phyloP scores from a whole-genome alignment of 441 rosid genomes.

The Lagerstroemia fauriei region DNA sequence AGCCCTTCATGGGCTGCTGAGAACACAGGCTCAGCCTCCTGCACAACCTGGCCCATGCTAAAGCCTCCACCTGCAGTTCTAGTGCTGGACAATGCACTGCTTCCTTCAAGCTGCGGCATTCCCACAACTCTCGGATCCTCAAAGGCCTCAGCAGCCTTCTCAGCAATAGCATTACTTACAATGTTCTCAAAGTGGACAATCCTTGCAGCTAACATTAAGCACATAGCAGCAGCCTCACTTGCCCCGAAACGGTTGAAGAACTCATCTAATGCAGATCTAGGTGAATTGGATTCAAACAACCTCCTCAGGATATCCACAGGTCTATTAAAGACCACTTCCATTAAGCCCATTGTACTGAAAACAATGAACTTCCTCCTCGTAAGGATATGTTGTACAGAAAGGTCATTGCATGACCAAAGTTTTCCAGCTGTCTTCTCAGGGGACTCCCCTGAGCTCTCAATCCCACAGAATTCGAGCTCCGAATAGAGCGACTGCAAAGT shows the following conservation, averaged over 20 bases:
- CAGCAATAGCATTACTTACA: slow-evolving; percentile 70
- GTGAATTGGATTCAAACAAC: slow-evolving; percentile 79
- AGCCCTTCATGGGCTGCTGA: slow-evolving; percentile 96
- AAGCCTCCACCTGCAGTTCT: slow-evolving; percentile 87
- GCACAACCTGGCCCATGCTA: slow-evolving; percentile 99
- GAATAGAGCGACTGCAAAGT: slow-evolving; percentile 76
- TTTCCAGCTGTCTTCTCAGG: slow-evolving; percentile 77
- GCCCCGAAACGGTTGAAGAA: slow-evolving; percentile 94
- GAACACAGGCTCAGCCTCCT: slow-evolving; percentile 91
- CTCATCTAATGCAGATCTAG: slow-evolving; percentile 81
- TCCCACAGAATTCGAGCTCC: slow-evolving; percentile 76
- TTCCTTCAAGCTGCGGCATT: slow-evolving; percentile 89
- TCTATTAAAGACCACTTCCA: slow-evolving; percentile 90
- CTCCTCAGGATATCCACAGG: slow-evolving; percentile 90
- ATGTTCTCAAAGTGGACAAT: slow-evolving; percentile 76
- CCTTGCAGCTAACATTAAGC: slow-evolving; percentile 89
- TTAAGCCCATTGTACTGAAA: slow-evolving; percentile 96
- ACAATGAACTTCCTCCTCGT: slow-evolving; percentile 80
- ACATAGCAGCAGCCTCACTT: slow-evolving; percentile 98
- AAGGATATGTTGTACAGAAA: slow-evolving; percentile 81
- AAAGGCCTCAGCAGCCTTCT: slow-evolving; percentile 92
- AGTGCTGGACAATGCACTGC: slow-evolving; percentile 67
- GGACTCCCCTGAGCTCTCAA: slow-evolving; percentile 63
- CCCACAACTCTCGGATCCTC: slow-evolving; percentile 97
- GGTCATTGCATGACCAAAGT: slow-evolving; percentile 96